Evolutionary conservation across 106 monocot species (phyloP).

Genomic region (Apostasia ramifera): DNA sequence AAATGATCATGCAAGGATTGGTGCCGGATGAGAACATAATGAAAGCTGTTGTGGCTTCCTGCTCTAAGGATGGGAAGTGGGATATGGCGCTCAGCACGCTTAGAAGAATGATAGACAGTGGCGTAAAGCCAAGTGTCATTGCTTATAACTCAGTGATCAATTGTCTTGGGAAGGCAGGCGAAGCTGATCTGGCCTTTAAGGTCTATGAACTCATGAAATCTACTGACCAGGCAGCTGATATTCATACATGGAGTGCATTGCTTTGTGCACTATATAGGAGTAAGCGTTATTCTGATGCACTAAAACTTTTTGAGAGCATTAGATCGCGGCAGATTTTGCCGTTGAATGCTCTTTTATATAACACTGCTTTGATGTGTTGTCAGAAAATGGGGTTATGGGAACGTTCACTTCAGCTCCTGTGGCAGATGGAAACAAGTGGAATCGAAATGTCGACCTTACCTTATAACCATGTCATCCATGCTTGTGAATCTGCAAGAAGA

Average conservation of each 20-base stretch:
- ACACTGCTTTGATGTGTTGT: constrained; percentile 71
- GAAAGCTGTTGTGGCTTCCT: constrained; percentile 81
- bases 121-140: constrained; percentile 60
- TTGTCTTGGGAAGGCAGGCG: constrained; percentile 79
- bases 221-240: constrained; percentile 55
- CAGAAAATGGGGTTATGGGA: constrained; percentile 80
- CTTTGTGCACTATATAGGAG: constrained; percentile 68
- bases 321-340: constrained; percentile 17
- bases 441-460: constrained; percentile 43
- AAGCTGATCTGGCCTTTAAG: constrained; percentile 58
- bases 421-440: constrained; percentile 80
- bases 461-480: constrained; percentile 76
- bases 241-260: constrained; percentile 85
- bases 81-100: constrained; percentile 43
- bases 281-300: constrained; percentile 38
- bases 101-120: constrained; percentile 47
- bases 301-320: constrained; percentile 57
- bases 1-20: constrained; percentile 54
- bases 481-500: constrained; percentile 76
- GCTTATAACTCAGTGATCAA: constrained; percentile 82
- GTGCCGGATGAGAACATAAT: constrained; percentile 65
- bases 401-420: constrained; percentile 69
- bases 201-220: constrained; percentile 54
- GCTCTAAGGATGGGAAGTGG: constrained; percentile 88
- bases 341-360: constrained; percentile 58